Percentiles rank a stretch among this genome's conserved stretches.
Conservation (phyloP, 2,329 filamentous ascomycete species). For the Cryphonectria carpinicola region DNA sequence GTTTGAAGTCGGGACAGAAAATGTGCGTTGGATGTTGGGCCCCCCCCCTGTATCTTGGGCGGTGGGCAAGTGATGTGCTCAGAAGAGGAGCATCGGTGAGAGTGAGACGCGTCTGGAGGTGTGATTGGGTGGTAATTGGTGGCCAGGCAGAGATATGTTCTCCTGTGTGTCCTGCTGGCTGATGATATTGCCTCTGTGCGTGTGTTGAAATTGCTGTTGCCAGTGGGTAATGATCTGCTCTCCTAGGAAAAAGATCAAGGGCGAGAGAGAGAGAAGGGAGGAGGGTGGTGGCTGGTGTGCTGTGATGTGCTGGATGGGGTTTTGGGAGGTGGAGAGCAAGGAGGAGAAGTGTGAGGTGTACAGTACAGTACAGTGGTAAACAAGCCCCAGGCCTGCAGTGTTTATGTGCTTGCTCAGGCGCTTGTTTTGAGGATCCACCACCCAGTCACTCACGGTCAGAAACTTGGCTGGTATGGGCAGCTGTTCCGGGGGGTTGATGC, state of each 20-base stretch:
- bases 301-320: background rate
- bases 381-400: slow-evolving; percentile 12
- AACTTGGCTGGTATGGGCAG: background rate
- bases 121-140: slow-evolving; percentile 6
- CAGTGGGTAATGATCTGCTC: slow-evolving; percentile 16
- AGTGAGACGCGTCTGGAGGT: slow-evolving; percentile 14
- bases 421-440: slow-evolving; percentile 16
- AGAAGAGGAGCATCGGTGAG: slow-evolving; percentile 14
- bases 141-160: background rate
- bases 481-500: background rate
- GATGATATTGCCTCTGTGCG: slow-evolving; percentile 17
- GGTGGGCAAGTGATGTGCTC: slow-evolving; percentile 6
- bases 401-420: slow-evolving; percentile 12
- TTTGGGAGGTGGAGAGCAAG: background rate
- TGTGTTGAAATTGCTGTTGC: slow-evolving; percentile 11
- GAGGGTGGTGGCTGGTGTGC: background rate
- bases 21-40: slow-evolving; percentile 3
- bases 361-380: background rate
- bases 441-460: background rate
- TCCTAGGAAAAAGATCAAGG: slow-evolving; percentile 10
- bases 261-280: background rate
- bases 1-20: background rate
- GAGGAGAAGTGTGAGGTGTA: slow-evolving; percentile 1
- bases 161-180: slow-evolving; percentile 14
- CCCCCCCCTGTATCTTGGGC: background rate